Base-by-base conservation (phyloP, 78 protist species). In the Dictyostelium citrinum region DNA sequence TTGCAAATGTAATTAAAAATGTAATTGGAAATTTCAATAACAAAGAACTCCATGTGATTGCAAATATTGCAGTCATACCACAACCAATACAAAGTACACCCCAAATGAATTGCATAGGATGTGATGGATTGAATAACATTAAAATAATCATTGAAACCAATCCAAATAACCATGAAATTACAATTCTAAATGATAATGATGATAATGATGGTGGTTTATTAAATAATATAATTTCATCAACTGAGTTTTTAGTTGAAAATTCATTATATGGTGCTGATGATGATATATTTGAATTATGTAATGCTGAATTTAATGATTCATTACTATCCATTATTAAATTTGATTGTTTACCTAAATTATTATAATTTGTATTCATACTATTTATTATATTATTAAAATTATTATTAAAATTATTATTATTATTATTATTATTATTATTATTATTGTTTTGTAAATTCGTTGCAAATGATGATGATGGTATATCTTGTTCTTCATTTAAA, bases 101-200 rank as follows among this genome's bases (percentile, higher is more conserved):
- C 93, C 93, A 86, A 45, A 86, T 86, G 37, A 86, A 86, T 24
- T 86, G 93, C 80, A 67, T 86, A 3, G 93, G 84, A 22, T 61
- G 68, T 43, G 75, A 29, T n/a, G 93, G 93, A 33, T 86, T 86
- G 17, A 86, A 86, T 8, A 86, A 45, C 93, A 86, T 86, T 20
- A 86, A 45, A 9, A 86, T 46, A 22, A 86, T 20, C 93, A 41
- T 33, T 17, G 33, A 49, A 7, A 86, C 80, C 5, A 86, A 72
- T 29, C 93, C 93, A 78, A 78, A 76, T 72, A 76, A 9, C 83
- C 83, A 76, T 17, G 93, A 76, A 29, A 78, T 17, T 31, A 27
- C 71, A 43, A 86, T 78, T 22, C 93, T 29, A 78, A 55, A 35
- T 7, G 49, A 11, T 10, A 86, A 61, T 29, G 78, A 41, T 12